phyloP scores from a whole-genome alignment of 148 eudicot species.

The Rhododendron griersonianum region DNA sequence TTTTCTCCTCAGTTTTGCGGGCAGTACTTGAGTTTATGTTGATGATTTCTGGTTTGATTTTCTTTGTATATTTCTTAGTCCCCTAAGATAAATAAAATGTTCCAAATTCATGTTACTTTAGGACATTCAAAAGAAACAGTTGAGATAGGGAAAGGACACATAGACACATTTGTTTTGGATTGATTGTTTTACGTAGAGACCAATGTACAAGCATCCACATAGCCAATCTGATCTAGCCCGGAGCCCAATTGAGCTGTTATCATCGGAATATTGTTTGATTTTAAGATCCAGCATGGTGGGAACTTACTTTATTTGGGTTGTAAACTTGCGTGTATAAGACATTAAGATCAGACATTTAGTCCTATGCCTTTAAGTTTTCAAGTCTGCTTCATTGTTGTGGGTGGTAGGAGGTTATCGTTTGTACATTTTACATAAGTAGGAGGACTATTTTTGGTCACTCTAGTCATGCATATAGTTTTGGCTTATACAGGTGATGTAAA shows the following conservation, averaged over 20 bases:
- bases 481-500: not conserved
- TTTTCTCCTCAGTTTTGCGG: not conserved
- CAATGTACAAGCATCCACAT: not conserved
- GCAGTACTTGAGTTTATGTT: not conserved
- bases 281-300: not conserved
- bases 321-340: not conserved
- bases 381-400: not conserved
- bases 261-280: not conserved
- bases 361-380: not conserved
- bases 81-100: not conserved
- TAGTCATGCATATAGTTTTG: not conserved
- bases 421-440: not conserved
- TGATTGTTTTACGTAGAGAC: not conserved
- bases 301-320: not conserved
- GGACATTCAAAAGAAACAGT: not conserved
- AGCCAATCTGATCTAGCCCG: not conserved
- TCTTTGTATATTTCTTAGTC: not conserved
- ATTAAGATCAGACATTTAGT: not conserved
- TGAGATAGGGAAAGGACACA: not conserved
- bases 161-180: not conserved
- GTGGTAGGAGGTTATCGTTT: not conserved
- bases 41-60: not conserved
- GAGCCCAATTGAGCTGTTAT: not conserved
- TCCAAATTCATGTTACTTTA: not conserved
- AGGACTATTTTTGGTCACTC: not conserved